phyloP scores from a whole-genome alignment of 2,329 filamentous ascomycete species.

The Botrytis squamosa region DNA sequence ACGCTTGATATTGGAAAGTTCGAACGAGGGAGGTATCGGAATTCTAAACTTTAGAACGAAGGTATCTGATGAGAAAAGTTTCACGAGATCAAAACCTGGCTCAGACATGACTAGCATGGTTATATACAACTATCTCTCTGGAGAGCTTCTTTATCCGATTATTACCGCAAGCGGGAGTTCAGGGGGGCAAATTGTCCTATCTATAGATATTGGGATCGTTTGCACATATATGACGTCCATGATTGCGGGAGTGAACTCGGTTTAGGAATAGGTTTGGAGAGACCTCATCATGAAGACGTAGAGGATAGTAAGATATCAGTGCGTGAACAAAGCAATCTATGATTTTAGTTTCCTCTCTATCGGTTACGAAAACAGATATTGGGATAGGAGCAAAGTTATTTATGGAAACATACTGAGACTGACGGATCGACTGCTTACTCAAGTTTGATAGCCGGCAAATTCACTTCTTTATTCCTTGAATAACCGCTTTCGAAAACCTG shows the following conservation, averaged over 20 bases:
- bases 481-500: background rate
- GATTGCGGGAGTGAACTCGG: background rate
- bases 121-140: constrained; percentile 13
- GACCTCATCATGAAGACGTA: background rate
- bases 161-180: constrained; percentile 1
- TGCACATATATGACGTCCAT: background rate
- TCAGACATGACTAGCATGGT: background rate
- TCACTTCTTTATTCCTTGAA: background rate
- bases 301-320: background rate
- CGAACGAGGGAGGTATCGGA: constrained; percentile 1
- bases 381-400: background rate
- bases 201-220: background rate
- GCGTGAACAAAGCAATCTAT: constrained; percentile 1
- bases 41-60: constrained; percentile 8
- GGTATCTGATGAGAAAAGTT: constrained; percentile 5
- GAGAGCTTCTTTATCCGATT: constrained; percentile 2
- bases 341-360: background rate
- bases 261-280: background rate
- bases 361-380: background rate
- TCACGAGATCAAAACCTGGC: constrained; percentile 1
- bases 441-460: background rate
- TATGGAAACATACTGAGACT: background rate
- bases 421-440: background rate
- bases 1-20: background rate
- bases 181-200: background rate